Evolutionary conservation across 306 rosid species (phyloP).

Genomic region (Gastrolobium bilobum): DNA sequence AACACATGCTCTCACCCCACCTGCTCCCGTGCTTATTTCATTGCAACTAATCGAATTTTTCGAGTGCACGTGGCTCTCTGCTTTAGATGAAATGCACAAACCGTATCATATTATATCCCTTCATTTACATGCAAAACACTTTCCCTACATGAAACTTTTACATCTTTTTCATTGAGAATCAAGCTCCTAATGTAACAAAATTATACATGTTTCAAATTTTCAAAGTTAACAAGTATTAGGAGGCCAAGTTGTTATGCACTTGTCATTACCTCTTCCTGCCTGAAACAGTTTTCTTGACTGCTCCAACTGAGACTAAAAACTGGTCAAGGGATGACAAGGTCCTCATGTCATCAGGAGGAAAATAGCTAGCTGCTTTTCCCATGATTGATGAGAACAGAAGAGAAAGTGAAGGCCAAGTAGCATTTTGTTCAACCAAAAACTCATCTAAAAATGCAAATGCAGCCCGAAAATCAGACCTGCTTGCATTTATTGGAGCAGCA

Average conservation of each 20-base stretch:
- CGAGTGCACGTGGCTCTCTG: background rate
- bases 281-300: conserved; percentile 88
- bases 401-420: conserved; percentile 70
- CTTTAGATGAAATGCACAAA: conserved; percentile 27
- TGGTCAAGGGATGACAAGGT: conserved; percentile 90
- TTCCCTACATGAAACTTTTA: conserved; percentile 38
- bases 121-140: conserved; percentile 18
- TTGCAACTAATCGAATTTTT: background rate
- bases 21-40: background rate
- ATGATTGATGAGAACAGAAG: conserved; percentile 75
- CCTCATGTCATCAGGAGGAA: conserved; percentile 97
- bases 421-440: conserved; percentile 72
- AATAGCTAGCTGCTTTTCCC: conserved; percentile 95
- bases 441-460: conserved; percentile 93
- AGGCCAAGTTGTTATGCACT: conserved; percentile 24
- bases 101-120: background rate
- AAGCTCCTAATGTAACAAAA: conserved; percentile 46
- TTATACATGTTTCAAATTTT: conserved; percentile 44
- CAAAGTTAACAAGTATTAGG: conserved; percentile 34
- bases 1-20: too few relatives aligned
- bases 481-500: conserved; percentile 85
- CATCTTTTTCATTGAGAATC: conserved; percentile 42
- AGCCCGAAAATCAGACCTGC: conserved; percentile 73
- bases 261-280: conserved; percentile 71
- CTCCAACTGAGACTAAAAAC: conserved; percentile 92